Evolutionary conservation across 169 alveolate genomes (phyloP), one percentile per base, ranked within the genome.

Genomic region (Plasmodium gallinaceum): DNA sequence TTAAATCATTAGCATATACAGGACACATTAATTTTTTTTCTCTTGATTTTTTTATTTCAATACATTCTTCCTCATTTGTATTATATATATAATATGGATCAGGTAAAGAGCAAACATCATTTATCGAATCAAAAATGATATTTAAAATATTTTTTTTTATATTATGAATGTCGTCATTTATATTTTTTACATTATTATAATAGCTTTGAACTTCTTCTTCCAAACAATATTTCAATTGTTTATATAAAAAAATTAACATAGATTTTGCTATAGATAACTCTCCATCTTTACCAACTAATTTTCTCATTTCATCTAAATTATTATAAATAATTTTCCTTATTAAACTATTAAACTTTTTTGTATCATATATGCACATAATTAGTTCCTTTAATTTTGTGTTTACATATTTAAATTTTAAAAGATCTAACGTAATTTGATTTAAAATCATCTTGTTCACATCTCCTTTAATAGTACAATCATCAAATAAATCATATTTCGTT

Each of bases 281-380:
- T 12, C 89, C 89, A 64, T 78, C 51, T 65, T 64, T 64, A 51
- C 46, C 78, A 18, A 64, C 89, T 18, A 78, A 26, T 42, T 37
- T 64, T 66, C 65, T 78, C 89, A 78, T 78, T 62, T 78, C 89
- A 14, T 78, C 69, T 20, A 66, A 9, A 45, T 78, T 78, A 70
- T 58, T 78, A 39, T 64, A 64, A 26, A 78, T 18, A 10, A 78
- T 78, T 78, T 64, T 66, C 48, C 68, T 78, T 62, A 78, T 39
- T 69, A 78, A 78, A 26, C 70, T 24, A 57, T 78, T 78, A 78
- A 78, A 78, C 48, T 78, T 78, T 57, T 78, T 78, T n/a, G 89
- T 78, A 70, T 78, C 89, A 78, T 78, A 78, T 7, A 78, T 76
- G 12, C 89, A 78, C n/a, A 78, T 39, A 64, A 78, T 78, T 64